Conservation (phyloP, 2,329 filamentous ascomycete species). For the Gremmenia infestans region DNA sequence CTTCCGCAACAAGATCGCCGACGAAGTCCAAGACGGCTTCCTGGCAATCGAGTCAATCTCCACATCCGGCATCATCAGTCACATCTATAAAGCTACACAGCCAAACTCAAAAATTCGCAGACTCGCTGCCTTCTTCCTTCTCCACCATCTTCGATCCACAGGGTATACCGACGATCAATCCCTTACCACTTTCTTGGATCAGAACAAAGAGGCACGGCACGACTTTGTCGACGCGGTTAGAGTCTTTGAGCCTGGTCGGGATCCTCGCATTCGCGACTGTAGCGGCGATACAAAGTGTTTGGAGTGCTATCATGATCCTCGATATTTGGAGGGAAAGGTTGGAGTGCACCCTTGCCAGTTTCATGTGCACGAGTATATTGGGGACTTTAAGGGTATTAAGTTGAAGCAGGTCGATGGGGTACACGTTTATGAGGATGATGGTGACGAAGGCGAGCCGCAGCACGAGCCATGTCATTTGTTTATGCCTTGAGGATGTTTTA, state of each 20-base stretch:
- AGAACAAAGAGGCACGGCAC: constrained; percentile 5
- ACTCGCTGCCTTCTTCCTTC: constrained; percentile 12
- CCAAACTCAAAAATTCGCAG: constrained; percentile 13
- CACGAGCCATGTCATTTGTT: not conserved
- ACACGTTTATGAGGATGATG: not conserved
- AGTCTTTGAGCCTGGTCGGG: constrained; percentile 1
- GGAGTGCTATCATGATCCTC: constrained; percentile 2
- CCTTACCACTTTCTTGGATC: constrained; percentile 3
- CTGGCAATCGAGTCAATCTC: constrained; percentile 6
- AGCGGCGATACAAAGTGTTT: constrained; percentile 3
- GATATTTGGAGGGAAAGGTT: not conserved
- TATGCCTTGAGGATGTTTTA: not conserved
- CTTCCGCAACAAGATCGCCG: constrained; percentile 21
- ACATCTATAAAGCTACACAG: constrained; percentile 12
- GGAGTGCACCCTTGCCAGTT: constrained; percentile 15
- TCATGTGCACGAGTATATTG: constrained; percentile 3
- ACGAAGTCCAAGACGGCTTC: constrained; percentile 23
- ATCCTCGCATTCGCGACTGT: constrained; percentile 22
- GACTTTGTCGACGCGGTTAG: constrained; percentile 16
- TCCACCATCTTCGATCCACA: constrained; percentile 2
- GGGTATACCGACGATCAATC: constrained; percentile 1
- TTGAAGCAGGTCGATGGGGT: not conserved
- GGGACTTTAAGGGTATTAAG: not conserved
- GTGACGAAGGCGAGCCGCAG: not conserved
- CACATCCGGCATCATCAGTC: not conserved